Conservation (phyloP, 768 basidiomycete genomes). For the Boletus rubroflammeus region DNA sequence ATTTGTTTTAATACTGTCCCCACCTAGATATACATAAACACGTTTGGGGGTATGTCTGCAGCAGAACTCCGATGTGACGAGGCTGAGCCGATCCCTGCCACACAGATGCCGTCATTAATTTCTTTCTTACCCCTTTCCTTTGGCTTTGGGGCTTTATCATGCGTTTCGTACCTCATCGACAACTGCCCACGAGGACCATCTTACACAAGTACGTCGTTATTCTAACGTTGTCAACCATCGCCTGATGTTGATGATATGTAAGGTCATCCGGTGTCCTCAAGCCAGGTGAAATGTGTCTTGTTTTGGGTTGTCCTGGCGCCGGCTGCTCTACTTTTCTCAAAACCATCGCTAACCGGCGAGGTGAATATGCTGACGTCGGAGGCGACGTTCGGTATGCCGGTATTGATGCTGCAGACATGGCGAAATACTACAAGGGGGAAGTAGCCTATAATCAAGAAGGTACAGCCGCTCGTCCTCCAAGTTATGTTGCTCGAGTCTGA, state of each 20-base stretch:
- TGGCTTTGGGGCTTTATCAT: conserved; percentile 44
- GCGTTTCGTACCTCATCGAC: conserved; percentile 37
- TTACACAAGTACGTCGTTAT: conserved; percentile 49
- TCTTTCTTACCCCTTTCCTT: conserved; percentile 50
- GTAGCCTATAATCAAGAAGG: conserved; percentile 78
- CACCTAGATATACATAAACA: conserved; percentile 48
- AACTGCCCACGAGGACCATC: conserved; percentile 46
- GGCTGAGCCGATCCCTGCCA: not conserved
- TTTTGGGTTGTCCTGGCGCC: conserved; percentile 77
- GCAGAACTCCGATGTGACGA: not conserved
- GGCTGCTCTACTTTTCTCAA: conserved; percentile 89
- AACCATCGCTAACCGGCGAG: conserved; percentile 71
- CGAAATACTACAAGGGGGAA: conserved; percentile 72
- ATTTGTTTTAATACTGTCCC: not conserved
- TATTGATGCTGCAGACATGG: conserved; percentile 72
- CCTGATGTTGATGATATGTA: not conserved
- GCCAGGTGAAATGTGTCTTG: conserved; percentile 84
- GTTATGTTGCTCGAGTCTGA: not conserved
- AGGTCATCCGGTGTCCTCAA: conserved; percentile 68
- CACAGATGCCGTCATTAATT: conserved; percentile 49
- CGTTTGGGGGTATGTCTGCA: conserved; percentile 50
- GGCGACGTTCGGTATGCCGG: conserved; percentile 85
- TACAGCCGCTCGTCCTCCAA: conserved; percentile 15
- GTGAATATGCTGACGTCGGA: conserved; percentile 55
- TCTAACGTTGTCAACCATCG: not conserved